Evolutionary conservation across 768 basidiomycete genomes (phyloP).

Genomic region (Phylloporus rhodoxanthus): DNA sequence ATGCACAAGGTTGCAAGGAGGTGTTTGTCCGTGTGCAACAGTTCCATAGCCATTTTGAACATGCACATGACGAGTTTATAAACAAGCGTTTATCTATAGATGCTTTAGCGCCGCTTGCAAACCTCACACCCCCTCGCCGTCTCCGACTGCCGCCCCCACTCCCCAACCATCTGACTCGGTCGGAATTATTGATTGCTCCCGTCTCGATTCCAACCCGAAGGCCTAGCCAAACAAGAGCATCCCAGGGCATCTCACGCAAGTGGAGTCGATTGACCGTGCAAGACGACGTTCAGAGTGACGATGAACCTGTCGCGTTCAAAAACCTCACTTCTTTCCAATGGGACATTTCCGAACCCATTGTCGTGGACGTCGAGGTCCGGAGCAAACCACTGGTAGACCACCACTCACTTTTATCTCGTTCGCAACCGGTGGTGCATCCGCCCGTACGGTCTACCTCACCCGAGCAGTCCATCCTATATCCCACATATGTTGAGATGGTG

Average conservation of each 20-base stretch:
- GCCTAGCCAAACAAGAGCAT: constrained; percentile 10
- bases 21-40: constrained; percentile 23
- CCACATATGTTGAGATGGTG: constrained; percentile 21
- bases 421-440: constrained; percentile 18
- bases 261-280: constrained; percentile 29
- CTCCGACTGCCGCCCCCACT: constrained; percentile 17
- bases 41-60: constrained; percentile 22
- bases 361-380: constrained; percentile 13
- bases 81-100: constrained; percentile 4
- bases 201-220: constrained; percentile 11
- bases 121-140: constrained; percentile 14
- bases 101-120: constrained; percentile 17
- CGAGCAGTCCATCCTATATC: constrained; percentile 18
- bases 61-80: constrained; percentile 19
- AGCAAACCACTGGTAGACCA: neutral
- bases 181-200: constrained; percentile 1
- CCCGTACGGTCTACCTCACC: constrained; percentile 7
- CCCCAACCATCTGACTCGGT: neutral
- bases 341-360: neutral
- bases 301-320: constrained; percentile 16
- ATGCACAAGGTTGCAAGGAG: constrained; percentile 19
- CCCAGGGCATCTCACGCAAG: constrained; percentile 22
- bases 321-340: constrained; percentile 11
- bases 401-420: constrained; percentile 17
- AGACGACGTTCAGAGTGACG: constrained; percentile 16